Evolutionary conservation across 257 asterid species (phyloP).

Genomic region (Nicotiana noctiflora): DNA sequence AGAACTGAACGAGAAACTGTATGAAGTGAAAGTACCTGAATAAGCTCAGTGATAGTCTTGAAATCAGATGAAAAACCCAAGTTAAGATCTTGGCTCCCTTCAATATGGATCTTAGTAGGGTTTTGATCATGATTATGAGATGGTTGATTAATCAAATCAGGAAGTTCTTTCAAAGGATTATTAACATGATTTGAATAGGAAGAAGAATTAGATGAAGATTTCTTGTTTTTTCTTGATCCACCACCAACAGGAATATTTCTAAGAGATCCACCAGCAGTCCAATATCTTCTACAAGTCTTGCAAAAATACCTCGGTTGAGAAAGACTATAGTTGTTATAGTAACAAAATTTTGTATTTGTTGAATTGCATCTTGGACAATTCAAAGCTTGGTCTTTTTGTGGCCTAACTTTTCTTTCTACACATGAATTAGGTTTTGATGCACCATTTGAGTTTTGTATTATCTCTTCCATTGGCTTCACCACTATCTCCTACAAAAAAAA

Average conservation of each 20-base stretch:
- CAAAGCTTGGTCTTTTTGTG: conserved; percentile 54
- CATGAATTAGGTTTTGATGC: conserved; percentile 21
- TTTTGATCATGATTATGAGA: conserved; percentile 23
- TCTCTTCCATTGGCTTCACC: conserved; percentile 63
- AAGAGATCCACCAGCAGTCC: conserved; percentile 84
- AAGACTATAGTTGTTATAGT: conserved; percentile 80
- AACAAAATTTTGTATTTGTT: conserved; percentile 75
- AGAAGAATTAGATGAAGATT: conserved; percentile 12
- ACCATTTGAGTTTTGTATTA: conserved; percentile 17
- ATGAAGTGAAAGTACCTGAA: conserved; percentile 16
- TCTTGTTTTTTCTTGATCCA: conserved; percentile 69
- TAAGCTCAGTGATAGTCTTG: conserved; percentile 51
- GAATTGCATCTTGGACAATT: conserved; percentile 88
- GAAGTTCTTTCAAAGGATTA: conserved; percentile 28
- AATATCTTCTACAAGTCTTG: conserved; percentile 76
- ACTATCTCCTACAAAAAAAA: conserved; percentile 42
- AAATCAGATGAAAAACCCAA: conserved; percentile 48
- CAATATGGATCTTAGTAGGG: conserved; percentile 38
- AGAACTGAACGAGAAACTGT: background rate
- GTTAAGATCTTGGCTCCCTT: conserved; percentile 54
- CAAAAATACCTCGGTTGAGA: conserved; percentile 77
- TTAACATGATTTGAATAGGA: conserved; percentile 6
- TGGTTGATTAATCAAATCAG: conserved; percentile 29
- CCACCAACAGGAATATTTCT: conserved; percentile 86
- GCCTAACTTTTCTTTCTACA: conserved; percentile 52